Conservation (phyloP, 768 basidiomycete genomes). For the Hericium coralloides region DNA sequence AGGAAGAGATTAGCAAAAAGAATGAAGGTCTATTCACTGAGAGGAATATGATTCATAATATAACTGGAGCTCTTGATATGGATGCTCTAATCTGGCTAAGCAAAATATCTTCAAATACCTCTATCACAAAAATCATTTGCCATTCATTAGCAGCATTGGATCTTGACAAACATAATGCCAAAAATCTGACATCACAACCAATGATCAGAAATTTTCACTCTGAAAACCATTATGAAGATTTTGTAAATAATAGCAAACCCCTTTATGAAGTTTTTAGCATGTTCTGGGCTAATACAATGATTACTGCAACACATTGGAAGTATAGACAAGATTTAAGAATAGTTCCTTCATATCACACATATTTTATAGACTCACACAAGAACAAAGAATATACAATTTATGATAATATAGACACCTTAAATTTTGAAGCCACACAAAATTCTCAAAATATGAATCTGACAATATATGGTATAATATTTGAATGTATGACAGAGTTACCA, state of each 20-base stretch:
- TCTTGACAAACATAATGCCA: not conserved
- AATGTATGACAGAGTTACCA: too few relatives aligned
- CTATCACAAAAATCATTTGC: not conserved
- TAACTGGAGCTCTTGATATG: not conserved
- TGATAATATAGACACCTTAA: too few relatives aligned
- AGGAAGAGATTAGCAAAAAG: not conserved
- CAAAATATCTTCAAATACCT: not conserved
- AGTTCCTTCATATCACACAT: too few relatives aligned
- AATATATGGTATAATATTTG: too few relatives aligned
- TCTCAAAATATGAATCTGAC: too few relatives aligned
- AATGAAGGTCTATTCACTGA: not conserved
- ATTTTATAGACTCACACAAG: too few relatives aligned
- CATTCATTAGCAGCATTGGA: not conserved
- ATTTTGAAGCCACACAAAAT: too few relatives aligned
- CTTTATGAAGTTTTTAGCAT: not conserved
- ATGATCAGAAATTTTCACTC: too few relatives aligned
- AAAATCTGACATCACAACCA: too few relatives aligned
- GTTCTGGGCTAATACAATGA: not conserved
- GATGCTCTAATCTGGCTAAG: not conserved
- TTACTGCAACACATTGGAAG: too few relatives aligned
- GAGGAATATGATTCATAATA: not conserved
- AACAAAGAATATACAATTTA: too few relatives aligned
- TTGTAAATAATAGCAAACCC: not conserved
- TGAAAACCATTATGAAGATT: not conserved
- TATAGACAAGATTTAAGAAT: too few relatives aligned